Evolutionary conservation across 2,329 filamentous ascomycete genomes (phyloP).

Genomic region (Ceratocystis diversiconidia): DNA sequence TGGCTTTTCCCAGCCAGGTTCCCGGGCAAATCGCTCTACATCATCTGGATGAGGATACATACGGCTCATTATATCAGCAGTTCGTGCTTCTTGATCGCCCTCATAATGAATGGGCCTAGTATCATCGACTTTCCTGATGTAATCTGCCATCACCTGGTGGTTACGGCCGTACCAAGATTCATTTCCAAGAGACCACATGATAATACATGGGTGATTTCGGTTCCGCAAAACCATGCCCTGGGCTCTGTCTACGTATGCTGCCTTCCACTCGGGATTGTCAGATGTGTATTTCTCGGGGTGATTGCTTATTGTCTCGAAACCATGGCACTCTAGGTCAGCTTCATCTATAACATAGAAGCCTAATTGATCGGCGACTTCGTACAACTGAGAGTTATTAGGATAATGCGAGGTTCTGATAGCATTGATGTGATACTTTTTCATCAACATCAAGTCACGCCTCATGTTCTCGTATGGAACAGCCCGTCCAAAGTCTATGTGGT

Average conservation of each 20-base stretch:
- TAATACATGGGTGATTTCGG: slow-evolving; percentile 47
- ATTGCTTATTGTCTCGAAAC: slow-evolving; percentile 33
- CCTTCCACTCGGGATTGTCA: slow-evolving; percentile 45
- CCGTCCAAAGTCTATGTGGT: slow-evolving; percentile 48
- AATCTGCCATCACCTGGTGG: slow-evolving; percentile 52
- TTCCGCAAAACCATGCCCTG: slow-evolving; percentile 47
- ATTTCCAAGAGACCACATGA: slow-evolving; percentile 61
- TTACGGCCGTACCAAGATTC: slow-evolving; percentile 58
- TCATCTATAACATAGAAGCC: slow-evolving; percentile 51
- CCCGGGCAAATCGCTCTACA: slow-evolving; percentile 29
- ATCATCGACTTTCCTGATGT: slow-evolving; percentile 41
- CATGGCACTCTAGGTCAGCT: slow-evolving; percentile 41
- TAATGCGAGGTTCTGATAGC: slow-evolving; percentile 56
- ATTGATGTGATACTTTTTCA: slow-evolving; percentile 59
- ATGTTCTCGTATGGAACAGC: slow-evolving; percentile 49
- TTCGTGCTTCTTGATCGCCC: slow-evolving; percentile 41
- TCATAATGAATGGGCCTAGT: slow-evolving; percentile 53
- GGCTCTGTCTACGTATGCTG: slow-evolving; percentile 53
- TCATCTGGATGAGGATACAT: slow-evolving; percentile 47
- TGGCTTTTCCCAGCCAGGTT: slow-evolving; percentile 35
- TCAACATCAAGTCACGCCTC: slow-evolving; percentile 44
- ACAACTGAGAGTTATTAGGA: slow-evolving; percentile 44
- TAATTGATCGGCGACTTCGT: slow-evolving; percentile 47
- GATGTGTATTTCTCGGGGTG: slow-evolving; percentile 36
- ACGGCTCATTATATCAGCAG: slow-evolving; percentile 48